Evolutionary conservation across 306 rosid species (phyloP), one percentile per base, ranked within the genome.

Genomic region (Vicia sativa): DNA sequence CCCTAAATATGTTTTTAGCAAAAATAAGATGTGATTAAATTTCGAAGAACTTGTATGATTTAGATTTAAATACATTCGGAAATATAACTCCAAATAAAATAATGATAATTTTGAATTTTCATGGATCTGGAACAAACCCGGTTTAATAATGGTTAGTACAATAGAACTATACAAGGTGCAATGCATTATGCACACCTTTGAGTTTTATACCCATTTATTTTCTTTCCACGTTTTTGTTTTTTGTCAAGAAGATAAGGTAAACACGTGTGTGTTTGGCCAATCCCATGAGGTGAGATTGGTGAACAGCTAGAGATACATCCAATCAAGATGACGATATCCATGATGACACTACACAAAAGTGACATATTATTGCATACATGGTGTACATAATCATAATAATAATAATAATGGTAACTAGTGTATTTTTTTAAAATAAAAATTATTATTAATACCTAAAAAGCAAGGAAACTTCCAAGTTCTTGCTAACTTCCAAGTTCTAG

Each of bases 181-280:
- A 23, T 23, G 61, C 61, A 54, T 52, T 19, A 12, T 26, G 16
- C 62, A 56, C 60, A 54, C 16, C 15, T 54, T 11, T 25, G 37
- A 7, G 34, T 25, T 12, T 2, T 11, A 5, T 11, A 54, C 21
- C 11, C 62, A 13, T 26, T 28, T 12, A 25, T 2, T 55, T 26
- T 1, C 18, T 26, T 55, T 55, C 39, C 62, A 55, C 62, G 62
- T 55, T 55, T 55, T 55, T 26, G 59, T 23, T 53, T 53, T 5
- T 6, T 56, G 41, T 25, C 39, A 26, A 56, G 16, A 26, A 55
- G 41, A 56, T 28, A 28, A 12, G 41, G 62, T 11, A 56, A 12
- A 56, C 62, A 28, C 19, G 38, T 56, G 39, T 26, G 41, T 8
- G 14, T 25, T 25, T 21, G 34, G 38, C 38, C 38, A 34, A 34